These are phyloP conservation scores for Amauroascus niger DNA, from an alignment of 2,329 filamentous ascomycete genomes.

Conservation along the genomic window DNA sequence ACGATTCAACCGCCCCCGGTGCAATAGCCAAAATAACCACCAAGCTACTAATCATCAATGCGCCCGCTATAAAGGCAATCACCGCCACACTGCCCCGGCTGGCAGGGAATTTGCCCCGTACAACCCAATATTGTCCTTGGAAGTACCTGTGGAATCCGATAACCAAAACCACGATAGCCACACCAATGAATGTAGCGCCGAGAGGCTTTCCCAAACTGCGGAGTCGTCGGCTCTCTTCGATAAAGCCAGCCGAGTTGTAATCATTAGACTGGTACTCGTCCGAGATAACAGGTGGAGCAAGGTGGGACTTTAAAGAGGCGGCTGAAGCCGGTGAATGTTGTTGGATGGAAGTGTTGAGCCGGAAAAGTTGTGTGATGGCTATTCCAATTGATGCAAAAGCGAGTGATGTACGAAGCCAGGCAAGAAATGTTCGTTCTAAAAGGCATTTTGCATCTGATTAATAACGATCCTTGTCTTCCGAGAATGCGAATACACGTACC, in stretches of 20 bases:
- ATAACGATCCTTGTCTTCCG: neutral
- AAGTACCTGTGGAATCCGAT: slow-evolving; percentile 58
- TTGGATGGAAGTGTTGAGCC: slow-evolving; percentile 47
- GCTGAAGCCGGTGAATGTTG: slow-evolving; percentile 13
- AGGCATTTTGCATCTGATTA: neutral
- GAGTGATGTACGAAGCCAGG: slow-evolving; percentile 57
- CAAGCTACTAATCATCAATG: slow-evolving; percentile 50
- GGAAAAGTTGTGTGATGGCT: slow-evolving; percentile 56
- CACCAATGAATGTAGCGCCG: slow-evolving; percentile 55
- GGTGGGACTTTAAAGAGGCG: slow-evolving; percentile 14
- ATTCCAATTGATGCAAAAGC: slow-evolving; percentile 58
- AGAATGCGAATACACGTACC: slow-evolving; percentile 34
- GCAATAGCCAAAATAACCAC: slow-evolving; percentile 51
- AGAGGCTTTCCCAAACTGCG: slow-evolving; percentile 50
- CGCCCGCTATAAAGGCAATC: slow-evolving; percentile 47
- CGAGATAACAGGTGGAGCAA: slow-evolving; percentile 18
- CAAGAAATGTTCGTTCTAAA: slow-evolving; percentile 57
- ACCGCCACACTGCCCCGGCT: slow-evolving; percentile 52
- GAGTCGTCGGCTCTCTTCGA: slow-evolving; percentile 25
- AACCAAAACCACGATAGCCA: slow-evolving; percentile 51
- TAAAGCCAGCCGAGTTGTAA: slow-evolving; percentile 16
- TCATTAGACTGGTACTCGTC: slow-evolving; percentile 20
- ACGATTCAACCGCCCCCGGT: slow-evolving; percentile 26
- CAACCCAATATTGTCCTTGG: slow-evolving; percentile 58
- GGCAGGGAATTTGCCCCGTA: slow-evolving; percentile 56